These are phyloP conservation scores for Saturnispora sekii DNA, from an alignment of 805 yeast genomes.

Conservation along the genomic window DNA sequence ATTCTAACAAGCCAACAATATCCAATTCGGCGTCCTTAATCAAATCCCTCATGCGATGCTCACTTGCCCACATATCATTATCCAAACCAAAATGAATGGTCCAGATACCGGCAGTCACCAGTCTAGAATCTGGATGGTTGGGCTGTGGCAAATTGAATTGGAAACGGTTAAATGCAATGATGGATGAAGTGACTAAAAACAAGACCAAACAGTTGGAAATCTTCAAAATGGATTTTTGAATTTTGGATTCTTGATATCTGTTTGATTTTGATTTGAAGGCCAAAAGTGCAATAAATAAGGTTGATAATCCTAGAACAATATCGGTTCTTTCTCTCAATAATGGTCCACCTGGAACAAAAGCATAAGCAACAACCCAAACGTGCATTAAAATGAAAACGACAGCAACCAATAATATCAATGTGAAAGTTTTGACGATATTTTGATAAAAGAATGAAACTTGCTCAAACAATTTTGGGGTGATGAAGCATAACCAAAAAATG, in stretches of 20 bases:
- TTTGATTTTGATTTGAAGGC: slow-evolving; percentile 25
- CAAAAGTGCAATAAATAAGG: slow-evolving; percentile 41
- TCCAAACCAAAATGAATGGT: slow-evolving; percentile 96
- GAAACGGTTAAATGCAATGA: slow-evolving; percentile 48
- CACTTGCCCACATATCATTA: slow-evolving; percentile 97
- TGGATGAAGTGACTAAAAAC: slow-evolving; percentile 36
- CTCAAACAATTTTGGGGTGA: slow-evolving; percentile 52
- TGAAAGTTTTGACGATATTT: slow-evolving; percentile 45
- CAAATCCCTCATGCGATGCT: slow-evolving; percentile 77
- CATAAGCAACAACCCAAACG: slow-evolving; percentile 97
- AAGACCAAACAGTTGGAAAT: slow-evolving; percentile 23
- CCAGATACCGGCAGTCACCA: slow-evolving; percentile 96
- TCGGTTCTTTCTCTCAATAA: slow-evolving; percentile 83
- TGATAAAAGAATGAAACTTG: slow-evolving; percentile 30
- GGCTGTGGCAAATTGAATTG: slow-evolving; percentile 56
- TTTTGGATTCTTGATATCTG: background rate
- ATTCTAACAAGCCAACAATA: slow-evolving; percentile 81
- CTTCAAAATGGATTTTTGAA: slow-evolving; percentile 9
- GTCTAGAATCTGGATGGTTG: slow-evolving; percentile 54
- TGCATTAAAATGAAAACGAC: slow-evolving; percentile 62
- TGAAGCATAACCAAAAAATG: slow-evolving; percentile 50
- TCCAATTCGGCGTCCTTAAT: slow-evolving; percentile 83
- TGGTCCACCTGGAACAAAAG: slow-evolving; percentile 94
- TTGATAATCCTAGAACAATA: slow-evolving; percentile 51
- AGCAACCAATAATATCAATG: slow-evolving; percentile 38